Conservation (phyloP, 2,329 filamentous ascomycete genomes). For the Trichophyton rubrum region DNA sequence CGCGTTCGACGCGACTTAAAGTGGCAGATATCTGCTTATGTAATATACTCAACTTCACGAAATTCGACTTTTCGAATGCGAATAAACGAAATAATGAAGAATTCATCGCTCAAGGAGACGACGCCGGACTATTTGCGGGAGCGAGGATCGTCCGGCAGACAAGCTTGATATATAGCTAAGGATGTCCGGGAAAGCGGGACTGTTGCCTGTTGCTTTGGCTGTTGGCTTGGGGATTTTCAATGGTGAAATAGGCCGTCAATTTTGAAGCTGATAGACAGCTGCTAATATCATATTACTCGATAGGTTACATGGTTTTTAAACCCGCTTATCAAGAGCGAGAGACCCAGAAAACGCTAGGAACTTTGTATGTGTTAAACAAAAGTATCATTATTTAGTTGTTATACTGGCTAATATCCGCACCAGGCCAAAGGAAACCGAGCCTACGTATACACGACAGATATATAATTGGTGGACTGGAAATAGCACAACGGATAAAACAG, state of each 20-base stretch:
- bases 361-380: not conserved
- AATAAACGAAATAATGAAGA: not conserved
- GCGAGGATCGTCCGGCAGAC: not conserved
- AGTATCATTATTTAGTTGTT: not conserved
- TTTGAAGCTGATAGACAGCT: not conserved
- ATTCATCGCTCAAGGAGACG: not conserved
- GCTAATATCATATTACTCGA: not conserved
- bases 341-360: slow-evolving; percentile 17
- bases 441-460: not conserved
- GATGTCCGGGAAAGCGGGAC: slow-evolving; percentile 26
- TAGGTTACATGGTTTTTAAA: slow-evolving; percentile 35
- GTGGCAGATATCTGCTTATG: slow-evolving; percentile 1
- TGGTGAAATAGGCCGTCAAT: slow-evolving; percentile 18
- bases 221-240: slow-evolving; percentile 31
- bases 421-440: not conserved
- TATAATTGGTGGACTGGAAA: slow-evolving; percentile 6
- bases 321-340: slow-evolving; percentile 29
- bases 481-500: not conserved
- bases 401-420: not conserved
- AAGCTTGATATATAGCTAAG: not conserved
- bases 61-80: not conserved
- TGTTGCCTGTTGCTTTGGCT: slow-evolving; percentile 27
- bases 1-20: slow-evolving; percentile 17
- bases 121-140: not conserved
- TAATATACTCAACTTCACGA: slow-evolving; percentile 1